These are phyloP conservation scores for Tylopilus sp. DNA, from an alignment of 1,284 basidiomycete species.

Conservation along the genomic window DNA sequence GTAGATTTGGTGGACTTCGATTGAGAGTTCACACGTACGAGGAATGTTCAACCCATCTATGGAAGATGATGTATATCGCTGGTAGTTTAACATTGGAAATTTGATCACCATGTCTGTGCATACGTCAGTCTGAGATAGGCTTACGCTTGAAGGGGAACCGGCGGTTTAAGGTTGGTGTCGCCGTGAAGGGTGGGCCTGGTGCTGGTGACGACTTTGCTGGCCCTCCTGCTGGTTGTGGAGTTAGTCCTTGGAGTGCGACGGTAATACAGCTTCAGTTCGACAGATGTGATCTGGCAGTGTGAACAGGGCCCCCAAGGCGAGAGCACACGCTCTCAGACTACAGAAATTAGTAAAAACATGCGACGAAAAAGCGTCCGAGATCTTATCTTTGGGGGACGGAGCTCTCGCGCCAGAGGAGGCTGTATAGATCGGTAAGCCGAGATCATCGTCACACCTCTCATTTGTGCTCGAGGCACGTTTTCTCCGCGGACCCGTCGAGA, in stretches of 20 bases:
- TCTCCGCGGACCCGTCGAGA: slow-evolving; percentile 3
- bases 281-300: not conserved
- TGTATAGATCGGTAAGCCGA: not conserved
- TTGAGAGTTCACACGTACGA: slow-evolving; percentile 2
- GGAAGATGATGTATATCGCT: not conserved
- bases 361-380: slow-evolving; percentile 12
- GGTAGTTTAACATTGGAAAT: not conserved
- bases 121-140: not conserved
- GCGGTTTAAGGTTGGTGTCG: not conserved
- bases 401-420: not conserved
- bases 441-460: slow-evolving; percentile 1
- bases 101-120: not conserved
- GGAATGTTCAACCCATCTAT: not conserved
- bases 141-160: not conserved
- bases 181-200: not conserved
- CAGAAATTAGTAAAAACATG: slow-evolving; percentile 1
- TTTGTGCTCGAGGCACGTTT: not conserved
- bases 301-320: not conserved
- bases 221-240: not conserved
- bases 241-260: slow-evolving; percentile 1
- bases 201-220: not conserved
- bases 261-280: not conserved
- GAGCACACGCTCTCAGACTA: not conserved
- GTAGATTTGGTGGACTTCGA: slow-evolving; percentile 23
- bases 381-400: slow-evolving; percentile 1